Base-by-base conservation (phyloP, 805 yeast species). In the Saitoella complicata region DNA sequence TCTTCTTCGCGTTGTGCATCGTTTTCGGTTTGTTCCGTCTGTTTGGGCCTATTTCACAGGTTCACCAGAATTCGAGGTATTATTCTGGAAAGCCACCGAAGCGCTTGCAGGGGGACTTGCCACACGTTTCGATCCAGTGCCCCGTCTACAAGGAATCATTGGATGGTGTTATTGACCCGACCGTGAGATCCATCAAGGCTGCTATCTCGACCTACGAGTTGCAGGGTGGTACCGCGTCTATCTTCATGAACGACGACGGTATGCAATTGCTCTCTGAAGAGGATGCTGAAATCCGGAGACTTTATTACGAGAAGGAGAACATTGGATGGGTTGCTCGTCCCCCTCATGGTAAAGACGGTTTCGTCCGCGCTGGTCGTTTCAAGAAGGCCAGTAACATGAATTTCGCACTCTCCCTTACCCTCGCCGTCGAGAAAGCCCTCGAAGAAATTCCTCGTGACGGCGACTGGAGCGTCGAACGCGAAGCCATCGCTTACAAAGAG, bases 311-410 rank as follows among this genome's bases (percentile, higher is more conserved):
- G 6, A 48, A 48, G 32, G 43, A 48, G 29, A 30, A 45, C 11
- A 48, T 48, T 29, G 50, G 50, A 10, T 48, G 45, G 41, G 50
- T 48, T 7, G 48, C 50, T 5, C 41, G 50, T 6, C 50, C 48
- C n/a, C 48, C 48, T 5, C 48, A 45, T 31, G 50, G 50, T 5
- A 33, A 42, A 8, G 43, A 45, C 32, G 50, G 50, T n/a, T 48
- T 45, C 34, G 45, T 42, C 7, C 48, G 50, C 4, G 45, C 46
- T 7, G 50, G 50, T 5, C 40, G 50, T 5, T 48, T 48, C 37
- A 48, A 48, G 32, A 45, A 48, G 21, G 50, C 50, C n/a, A 45
- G 48, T 37, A 48, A 45, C 37, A 48, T 48, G 50, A 45, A 48
- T 38, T 48, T 45, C 40, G 45, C 46, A 32, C 46, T 48, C 7